Evolutionary conservation across 176 grass and related monocot species (phyloP), one percentile per base, ranked within the genome.

Genomic region (Oryza glumipatula): DNA sequence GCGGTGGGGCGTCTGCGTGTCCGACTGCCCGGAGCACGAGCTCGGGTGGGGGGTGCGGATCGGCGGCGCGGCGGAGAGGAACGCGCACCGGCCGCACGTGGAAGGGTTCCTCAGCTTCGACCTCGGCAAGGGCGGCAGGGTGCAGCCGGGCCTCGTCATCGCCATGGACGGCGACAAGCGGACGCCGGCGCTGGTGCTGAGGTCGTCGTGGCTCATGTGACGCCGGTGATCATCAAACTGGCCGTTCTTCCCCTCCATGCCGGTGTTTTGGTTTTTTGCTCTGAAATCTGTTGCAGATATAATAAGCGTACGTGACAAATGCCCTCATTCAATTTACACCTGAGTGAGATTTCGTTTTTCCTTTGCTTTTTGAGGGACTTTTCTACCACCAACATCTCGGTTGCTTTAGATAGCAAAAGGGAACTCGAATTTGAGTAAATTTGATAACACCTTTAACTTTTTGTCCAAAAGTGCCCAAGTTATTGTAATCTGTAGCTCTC

Each of bases 81-180:
- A 65, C 19, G 76, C 15, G 45, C 88, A 89, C 58, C 23, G 4
- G 19, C 39, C 79, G 14, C 80, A 87, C 33, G 44, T 98, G 30
- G 93, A 92, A 80, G 88, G 89, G 3, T 98, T 93, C 74, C 82
- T 98, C 77, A 94, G 89, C 84, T 88, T 98, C 82, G 72, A 88
- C 79, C 76, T 98, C 15, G 93, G 93, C 39, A 89, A 87, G 68
- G 94, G 88, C 5, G 90, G 83, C 17, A 98, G 75, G 56, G 22
- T 98, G 74, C 92, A 98, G 86, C 91, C 96, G 11, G 91, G 89
- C 32, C 46, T 93, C 64, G 89, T 90, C 10, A 86, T 84, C n/a
- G 68, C 67, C 71, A 73, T 89, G 71, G 78, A 81, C 69, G 91
- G 89, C 35, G 24, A 32, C 22, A 83, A 85, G 82, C 63, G 77